A percentile compares a stretch with the other conserved stretches of the same genome.
These are phyloP conservation scores for Terfezia claveryi DNA, from an alignment of 495 filamentous ascomycete species.

Conservation along the genomic window DNA sequence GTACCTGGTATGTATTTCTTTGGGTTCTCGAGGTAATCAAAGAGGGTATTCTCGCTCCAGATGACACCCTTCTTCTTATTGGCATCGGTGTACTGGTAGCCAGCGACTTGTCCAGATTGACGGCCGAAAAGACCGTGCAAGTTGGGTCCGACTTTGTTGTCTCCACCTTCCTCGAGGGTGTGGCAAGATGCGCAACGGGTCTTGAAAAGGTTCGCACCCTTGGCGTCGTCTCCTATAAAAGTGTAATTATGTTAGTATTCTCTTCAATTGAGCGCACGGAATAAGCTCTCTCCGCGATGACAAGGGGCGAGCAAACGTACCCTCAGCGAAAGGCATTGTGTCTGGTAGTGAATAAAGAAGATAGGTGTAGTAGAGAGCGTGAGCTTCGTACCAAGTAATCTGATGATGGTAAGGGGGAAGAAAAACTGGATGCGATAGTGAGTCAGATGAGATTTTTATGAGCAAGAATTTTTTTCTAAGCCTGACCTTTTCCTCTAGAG, in stretches of 20 bases:
- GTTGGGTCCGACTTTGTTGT: slow-evolving; percentile 95
- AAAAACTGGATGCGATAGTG: too few species aligned
- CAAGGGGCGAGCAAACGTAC: slow-evolving; percentile 3
- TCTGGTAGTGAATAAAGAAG: background rate
- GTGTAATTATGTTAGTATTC: slow-evolving; percentile 19
- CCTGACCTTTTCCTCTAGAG: too few species aligned
- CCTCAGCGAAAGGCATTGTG: slow-evolving; percentile 18
- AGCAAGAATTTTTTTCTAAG: too few species aligned
- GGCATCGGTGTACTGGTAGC: slow-evolving; percentile 96
- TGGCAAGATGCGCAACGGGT: slow-evolving; percentile 93
- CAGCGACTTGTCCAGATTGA: slow-evolving; percentile 72
- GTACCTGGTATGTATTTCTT: slow-evolving; percentile 97
- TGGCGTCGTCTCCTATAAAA: slow-evolving; percentile 63
- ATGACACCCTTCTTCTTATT: slow-evolving; percentile 89
- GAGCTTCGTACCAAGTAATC: too few species aligned
- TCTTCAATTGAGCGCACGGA: background rate
- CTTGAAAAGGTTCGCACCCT: slow-evolving; percentile 99
- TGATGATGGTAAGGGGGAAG: too few species aligned
- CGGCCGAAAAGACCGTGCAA: slow-evolving; percentile 95
- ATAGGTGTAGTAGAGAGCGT: background rate
- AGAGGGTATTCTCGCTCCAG: slow-evolving; percentile 75
- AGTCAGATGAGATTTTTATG: too few species aligned
- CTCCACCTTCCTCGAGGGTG: slow-evolving; percentile 63
- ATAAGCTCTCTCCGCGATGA: background rate
- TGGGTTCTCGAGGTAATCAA: slow-evolving; percentile 75